Base-by-base conservation (phyloP, 2,329 filamentous ascomycete species). In the Monosporascus sp. region DNA sequence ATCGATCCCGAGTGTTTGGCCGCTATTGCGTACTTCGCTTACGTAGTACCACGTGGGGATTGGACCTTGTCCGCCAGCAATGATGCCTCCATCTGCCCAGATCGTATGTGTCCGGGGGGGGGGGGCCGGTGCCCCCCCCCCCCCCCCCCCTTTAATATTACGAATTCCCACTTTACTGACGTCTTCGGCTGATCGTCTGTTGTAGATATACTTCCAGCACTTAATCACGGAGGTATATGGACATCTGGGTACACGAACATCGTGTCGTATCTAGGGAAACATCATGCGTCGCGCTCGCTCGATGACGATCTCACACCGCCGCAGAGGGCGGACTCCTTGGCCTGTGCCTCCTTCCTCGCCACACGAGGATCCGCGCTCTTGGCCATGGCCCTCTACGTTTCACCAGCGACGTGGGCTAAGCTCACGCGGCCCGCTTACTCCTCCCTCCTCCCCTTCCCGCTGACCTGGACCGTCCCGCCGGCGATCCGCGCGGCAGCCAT, bases 1-100 rank as follows among this genome's bases (percentile, higher is more conserved):
- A 88, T 97, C 64, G 92, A 97, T 65, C 79, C 93, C 46, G 89
- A 96, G 75, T 97, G 92, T 67, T 82, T 96, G 56, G 92, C 92
- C 27, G 79, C 87, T 44, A 84, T 96, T 60, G 84, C 89, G 50
- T 92, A 92, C 68, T 78, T 96, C 53, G 80, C 83, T 56, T 76
- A 83, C 62, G 79, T 79, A 54, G 74, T 89, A 24, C 79, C 81
- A 37, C 68, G 76, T 48, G 72, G 81, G 61, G 67, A 67, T 46
- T 96, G 88, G 88, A 77, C 80, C 57, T 74, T 95, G 57, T 75
- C 94, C 59, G 82, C 87, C 45, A 88, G 82, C 67, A 90, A 87
- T 69, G 85, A 92, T 69, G 81, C 87, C 50, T 82, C 83, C 43
- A 73, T 87, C 58, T 87, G 85, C 64, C 85, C 89, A 60, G 86